These are phyloP conservation scores for Craspedostauros australis DNA, from an alignment of 108 stramenopile genomes.

Conservation along the genomic window DNA sequence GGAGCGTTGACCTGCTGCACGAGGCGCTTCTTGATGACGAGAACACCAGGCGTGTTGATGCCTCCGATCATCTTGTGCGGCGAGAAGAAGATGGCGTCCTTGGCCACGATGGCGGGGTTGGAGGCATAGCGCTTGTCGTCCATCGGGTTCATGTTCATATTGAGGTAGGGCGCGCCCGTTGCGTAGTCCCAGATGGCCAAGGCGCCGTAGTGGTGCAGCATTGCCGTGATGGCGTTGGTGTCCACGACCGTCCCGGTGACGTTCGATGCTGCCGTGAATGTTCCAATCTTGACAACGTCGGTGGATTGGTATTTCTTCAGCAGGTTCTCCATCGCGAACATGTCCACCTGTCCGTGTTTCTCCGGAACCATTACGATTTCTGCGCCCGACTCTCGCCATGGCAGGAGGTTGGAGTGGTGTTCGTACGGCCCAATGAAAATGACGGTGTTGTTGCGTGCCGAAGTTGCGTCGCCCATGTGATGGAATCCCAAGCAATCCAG, in stretches of 20 bases:
- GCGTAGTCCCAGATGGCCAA: conserved; percentile 95
- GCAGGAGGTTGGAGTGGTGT: conserved; percentile 96
- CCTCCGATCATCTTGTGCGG: conserved; percentile 83
- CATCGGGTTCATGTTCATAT: conserved; percentile 88
- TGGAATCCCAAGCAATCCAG: conserved; percentile 61
- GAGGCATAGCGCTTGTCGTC: conserved; percentile 29
- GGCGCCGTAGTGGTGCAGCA: conserved; percentile 82
- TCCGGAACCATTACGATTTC: conserved; percentile 59
- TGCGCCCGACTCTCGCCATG: conserved; percentile 90
- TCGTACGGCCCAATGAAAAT: conserved; percentile 93
- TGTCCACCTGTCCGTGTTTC: conserved; percentile 47
- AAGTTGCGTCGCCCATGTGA: conserved; percentile 1
- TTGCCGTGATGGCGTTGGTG: conserved; percentile 67
- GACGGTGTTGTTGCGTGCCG: conserved; percentile 31
- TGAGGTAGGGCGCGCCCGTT: conserved; percentile 88
- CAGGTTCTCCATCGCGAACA: conserved; percentile 59
- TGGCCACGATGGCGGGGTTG: conserved; percentile 46
- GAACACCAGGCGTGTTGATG: conserved; percentile 84
- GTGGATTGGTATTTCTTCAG: conserved; percentile 38
- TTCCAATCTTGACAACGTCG: conserved; percentile 64
- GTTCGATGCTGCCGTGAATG: conserved; percentile 91
- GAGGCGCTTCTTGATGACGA: conserved; percentile 81
- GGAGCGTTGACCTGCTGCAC: conserved; percentile 75
- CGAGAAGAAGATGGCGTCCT: conserved; percentile 81
- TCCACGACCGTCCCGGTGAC: conserved; percentile 88